A percentile compares a stretch with the other conserved stretches of the same genome.
phyloP scores from a whole-genome alignment of 2,329 filamentous ascomycete genomes.

The Hymenoscyphus fraxineus region DNA sequence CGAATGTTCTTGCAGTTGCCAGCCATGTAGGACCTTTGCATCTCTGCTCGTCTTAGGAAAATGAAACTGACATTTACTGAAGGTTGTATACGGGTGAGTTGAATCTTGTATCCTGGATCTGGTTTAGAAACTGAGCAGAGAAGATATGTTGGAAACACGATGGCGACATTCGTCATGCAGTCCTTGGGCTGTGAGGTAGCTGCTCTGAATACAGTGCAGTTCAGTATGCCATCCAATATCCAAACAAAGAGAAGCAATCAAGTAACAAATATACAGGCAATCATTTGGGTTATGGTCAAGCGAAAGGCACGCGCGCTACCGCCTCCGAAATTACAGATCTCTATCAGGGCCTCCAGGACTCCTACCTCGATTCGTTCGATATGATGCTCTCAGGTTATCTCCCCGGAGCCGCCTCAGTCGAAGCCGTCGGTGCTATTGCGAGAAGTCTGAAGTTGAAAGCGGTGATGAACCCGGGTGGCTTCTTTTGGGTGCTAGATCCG shows the following conservation, averaged over 20 bases:
- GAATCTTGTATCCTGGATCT: neutral
- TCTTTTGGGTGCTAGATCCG: slow-evolving; percentile 97
- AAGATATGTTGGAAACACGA: slow-evolving; percentile 97
- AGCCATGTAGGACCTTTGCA: slow-evolving; percentile 73
- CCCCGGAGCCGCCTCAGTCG: slow-evolving; percentile 78
- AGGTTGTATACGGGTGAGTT: slow-evolving; percentile 73
- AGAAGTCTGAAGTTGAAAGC: slow-evolving; percentile 70
- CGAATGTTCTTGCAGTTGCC: slow-evolving; percentile 77
- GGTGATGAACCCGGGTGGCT: slow-evolving; percentile 61
- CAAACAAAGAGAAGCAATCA: slow-evolving; percentile 1
- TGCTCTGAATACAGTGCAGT: slow-evolving; percentile 93
- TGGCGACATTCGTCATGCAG: slow-evolving; percentile 93
- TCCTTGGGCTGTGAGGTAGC: slow-evolving; percentile 90
- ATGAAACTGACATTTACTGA: slow-evolving; percentile 32
- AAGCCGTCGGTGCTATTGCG: slow-evolving; percentile 79
- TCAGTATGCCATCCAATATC: slow-evolving; percentile 60
- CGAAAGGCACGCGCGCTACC: slow-evolving; percentile 78
- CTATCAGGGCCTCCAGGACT: slow-evolving; percentile 79
- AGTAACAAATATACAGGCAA: slow-evolving; percentile 60
- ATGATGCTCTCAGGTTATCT: slow-evolving; percentile 95
- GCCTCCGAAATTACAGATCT: slow-evolving; percentile 80
- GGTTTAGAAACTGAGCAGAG: neutral
- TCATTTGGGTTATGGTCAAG: slow-evolving; percentile 87
- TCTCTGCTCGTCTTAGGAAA: slow-evolving; percentile 12
- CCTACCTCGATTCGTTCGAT: slow-evolving; percentile 82